Base-by-base conservation (phyloP, 2,329 filamentous ascomycete species). In the Camillea tinctor region DNA sequence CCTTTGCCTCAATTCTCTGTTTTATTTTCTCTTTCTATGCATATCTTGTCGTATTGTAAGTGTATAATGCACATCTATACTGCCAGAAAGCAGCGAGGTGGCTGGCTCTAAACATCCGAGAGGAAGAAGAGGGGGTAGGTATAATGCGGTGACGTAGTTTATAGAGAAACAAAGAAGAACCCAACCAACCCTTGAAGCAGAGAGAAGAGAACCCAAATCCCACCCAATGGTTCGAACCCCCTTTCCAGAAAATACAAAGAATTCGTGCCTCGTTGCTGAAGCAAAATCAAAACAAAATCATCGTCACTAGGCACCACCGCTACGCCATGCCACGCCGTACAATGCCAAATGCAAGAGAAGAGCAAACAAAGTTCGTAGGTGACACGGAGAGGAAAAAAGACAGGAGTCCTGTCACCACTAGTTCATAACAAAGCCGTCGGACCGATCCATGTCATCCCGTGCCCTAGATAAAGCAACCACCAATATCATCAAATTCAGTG, bases 401-500 rank as follows among this genome's bases (percentile, higher is more conserved):
- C 13, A 15, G 17, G 17, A n/a, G n/a, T n/a, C n/a, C n/a, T n/a
- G 13, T 7, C 11, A 44, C 36, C 36, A n/a, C n/a, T n/a, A n/a
- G 17, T 52, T 50, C 21, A 59, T 54, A 55, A 55, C 40, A 57
- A 40, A 50, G 19, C 51, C 50, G 50, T 57, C 50, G 62, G 56
- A 53, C 60, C 52, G 50, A 49, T 40, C 54, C 57, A 59, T 24
- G 54, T 53, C 36, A n/a, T n/a, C n/a, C n/a, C n/a, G n/a, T n/a
- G n/a, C n/a, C n/a, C n/a, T n/a, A 56, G 58, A 58, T 51, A 59
- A 56, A 64, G 52, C 40, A 52, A n/a, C 20, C 19, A 52, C 50
- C 9, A 26, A 52, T 36, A 54, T 36, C 24, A 19, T 22, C 17
- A 50, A 6, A 60, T 56, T 66, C 59, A 71, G 63, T 72, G 59